Evolutionary conservation across 1,284 basidiomycete species (phyloP).

Genomic region (Pseudozyma sp.): DNA sequence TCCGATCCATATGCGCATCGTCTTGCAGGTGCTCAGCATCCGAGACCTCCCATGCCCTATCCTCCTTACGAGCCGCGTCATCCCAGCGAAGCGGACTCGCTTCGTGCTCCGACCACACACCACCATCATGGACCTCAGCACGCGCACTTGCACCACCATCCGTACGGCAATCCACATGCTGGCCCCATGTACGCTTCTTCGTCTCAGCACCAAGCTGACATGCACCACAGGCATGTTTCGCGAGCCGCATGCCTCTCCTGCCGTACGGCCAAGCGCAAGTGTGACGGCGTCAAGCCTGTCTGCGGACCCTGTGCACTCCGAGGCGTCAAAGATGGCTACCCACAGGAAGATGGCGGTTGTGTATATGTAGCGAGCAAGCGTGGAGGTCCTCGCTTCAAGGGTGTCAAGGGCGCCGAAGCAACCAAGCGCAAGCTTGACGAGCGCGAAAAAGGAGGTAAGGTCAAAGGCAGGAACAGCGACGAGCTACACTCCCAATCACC

Average conservation of each 20-base stretch:
- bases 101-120: conserved; percentile 10
- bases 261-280: conserved; percentile 59
- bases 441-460: conserved; percentile 37
- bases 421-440: conserved; percentile 53
- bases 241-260: conserved; percentile 60
- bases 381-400: conserved; percentile 63
- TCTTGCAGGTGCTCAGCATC: conserved; percentile 20
- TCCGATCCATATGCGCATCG: conserved; percentile 25
- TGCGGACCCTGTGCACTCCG: conserved; percentile 56
- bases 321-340: conserved; percentile 50
- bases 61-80: conserved; percentile 26
- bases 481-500: conserved; percentile 39
- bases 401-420: conserved; percentile 54
- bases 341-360: conserved; percentile 52
- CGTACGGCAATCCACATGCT: conserved; percentile 15
- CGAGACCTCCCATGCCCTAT: conserved; percentile 16
- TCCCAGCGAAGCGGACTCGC: conserved; percentile 21
- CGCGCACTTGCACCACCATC: conserved; percentile 32
- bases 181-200: conserved; percentile 23
- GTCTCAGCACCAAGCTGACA: conserved; percentile 19
- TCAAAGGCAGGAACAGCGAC: conserved; percentile 24
- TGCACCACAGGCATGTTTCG: conserved; percentile 48
- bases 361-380: conserved; percentile 58
- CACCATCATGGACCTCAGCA: conserved; percentile 31
- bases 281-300: conserved; percentile 56